Base-by-base conservation (phyloP, 1,284 basidiomycete genomes). In the Heterobasidion parviporum region DNA sequence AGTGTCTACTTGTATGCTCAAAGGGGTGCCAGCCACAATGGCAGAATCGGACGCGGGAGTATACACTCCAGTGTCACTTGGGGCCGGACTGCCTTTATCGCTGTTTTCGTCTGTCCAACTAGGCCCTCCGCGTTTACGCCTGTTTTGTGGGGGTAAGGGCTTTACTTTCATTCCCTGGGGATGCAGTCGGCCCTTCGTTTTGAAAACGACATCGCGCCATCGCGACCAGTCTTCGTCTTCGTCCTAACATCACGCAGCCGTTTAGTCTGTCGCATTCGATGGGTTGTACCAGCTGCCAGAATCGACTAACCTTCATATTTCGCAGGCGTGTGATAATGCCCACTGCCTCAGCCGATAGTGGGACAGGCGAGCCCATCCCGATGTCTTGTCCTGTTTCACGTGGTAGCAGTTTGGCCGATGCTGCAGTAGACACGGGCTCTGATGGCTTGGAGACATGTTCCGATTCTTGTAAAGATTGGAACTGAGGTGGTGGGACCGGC, bases 181-280 rank as follows among this genome's bases (percentile, higher is more conserved):
- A 6, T 73, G 69, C 54, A 87, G 68, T 45, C 73, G 70, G 8
- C 81, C 82, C 70, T 87, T 91, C 8, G 83, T 84, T 1, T 81
- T 79, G 69, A 89, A 92, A 8, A 92, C 79, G 44, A 92, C 85
- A 65, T 94, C 92, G 20, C 89, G 79, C 88, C 89, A 92, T 53
- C 92, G 80, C 55, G 91, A 84, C 90, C 91, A 96, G 63, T 95
- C 92, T 66, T 98, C 94, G 57, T 86, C 82, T 72, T 93, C 89
- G 68, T 98, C 94, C 83, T 89, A 57, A 14, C 7, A 18, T 34
- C 9, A 32, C 16, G 43, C 18, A 20, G 26, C 46, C 15, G 10
- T 3, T 52, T 16, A 43, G 36, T 43, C 10, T 44, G 10, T 43
- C 20, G 14, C 14, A 34, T 18, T 20, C 34, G 14, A 36, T 44